Base-by-base conservation (phyloP, 306 rosid genomes). In the Prunus mume region DNA sequence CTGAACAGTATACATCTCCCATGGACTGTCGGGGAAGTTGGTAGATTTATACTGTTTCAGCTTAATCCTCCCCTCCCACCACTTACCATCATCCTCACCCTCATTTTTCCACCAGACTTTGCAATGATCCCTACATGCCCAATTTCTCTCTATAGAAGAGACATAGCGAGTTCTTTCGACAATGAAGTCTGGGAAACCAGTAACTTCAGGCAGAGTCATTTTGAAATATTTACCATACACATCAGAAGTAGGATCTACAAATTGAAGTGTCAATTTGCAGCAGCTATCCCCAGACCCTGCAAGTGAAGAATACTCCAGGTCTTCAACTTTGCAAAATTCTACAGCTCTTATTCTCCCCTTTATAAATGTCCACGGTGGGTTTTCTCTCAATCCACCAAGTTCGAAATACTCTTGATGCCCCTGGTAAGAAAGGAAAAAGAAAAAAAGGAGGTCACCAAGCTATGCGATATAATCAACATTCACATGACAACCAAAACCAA, bases 281-380 rank as follows among this genome's bases (percentile, higher is more conserved):
- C 99, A 91, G 88, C 99, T 88, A 82, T 92, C 99, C 69, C 99
- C 99, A 78, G 98, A 96, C 54, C 98, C 98, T 13, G 97, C 84
- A 78, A 84, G 83, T 65, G 90, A 84, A 76, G 98, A 86, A 80
- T 96, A 96, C 83, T 84, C 93, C 0, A 96, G 93, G 73, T 66
- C 84, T 81, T 81, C 80, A 81, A 91, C 90, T 78, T 74, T 87
- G 84, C 98, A 92, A 78, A 82, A 89, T 84, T 96, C 99, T 27
- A 91, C 94, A 64, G 91, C 97, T 82, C 88, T 79, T 76, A 91
- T 76, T 69, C 81, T 82, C 67, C 81, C 96, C 81, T 82, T 86
- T 55, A 86, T 58, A 74, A 84, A 86, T 52, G 43, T 52, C 99
- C 99, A 96, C 32, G 97, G 98, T 24, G 90, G 92, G 67, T 82